Conservation (phyloP, 305 asterid species). For the Fraxinus albicans region DNA sequence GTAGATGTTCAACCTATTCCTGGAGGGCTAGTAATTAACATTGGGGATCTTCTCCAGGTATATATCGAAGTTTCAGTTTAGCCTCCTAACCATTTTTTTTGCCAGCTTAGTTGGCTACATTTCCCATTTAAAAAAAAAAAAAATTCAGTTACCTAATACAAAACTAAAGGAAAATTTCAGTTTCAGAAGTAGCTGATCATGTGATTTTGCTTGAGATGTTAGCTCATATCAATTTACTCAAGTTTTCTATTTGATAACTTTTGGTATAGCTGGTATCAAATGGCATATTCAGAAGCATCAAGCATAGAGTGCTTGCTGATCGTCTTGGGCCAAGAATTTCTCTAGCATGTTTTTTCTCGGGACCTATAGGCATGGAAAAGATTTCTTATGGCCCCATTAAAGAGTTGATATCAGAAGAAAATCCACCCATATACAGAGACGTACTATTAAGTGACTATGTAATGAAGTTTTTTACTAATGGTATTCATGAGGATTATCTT, state of each 20-base stretch:
- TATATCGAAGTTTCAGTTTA: not conserved
- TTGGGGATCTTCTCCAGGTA: conserved; percentile 14
- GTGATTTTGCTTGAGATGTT: no score
- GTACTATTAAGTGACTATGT: conserved; percentile 17
- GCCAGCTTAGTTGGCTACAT: not conserved
- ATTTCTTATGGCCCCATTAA: conserved; percentile 30
- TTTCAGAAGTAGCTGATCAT: no score
- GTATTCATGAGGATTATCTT: conserved; percentile 1
- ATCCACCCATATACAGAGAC: conserved; percentile 28
- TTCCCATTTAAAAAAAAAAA: no score
- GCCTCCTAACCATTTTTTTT: not conserved
- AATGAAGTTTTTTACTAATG: not conserved
- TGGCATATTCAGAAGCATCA: conserved; percentile 15
- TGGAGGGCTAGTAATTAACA: conserved; percentile 1
- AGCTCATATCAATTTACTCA: not conserved
- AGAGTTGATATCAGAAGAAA: conserved; percentile 32
- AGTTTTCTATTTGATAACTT: not conserved
- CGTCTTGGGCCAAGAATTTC: conserved; percentile 34
- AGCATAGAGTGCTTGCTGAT: conserved; percentile 30
- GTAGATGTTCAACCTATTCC: not conserved
- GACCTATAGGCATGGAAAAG: not conserved
- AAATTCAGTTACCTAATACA: no score
- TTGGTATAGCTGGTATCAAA: not conserved
- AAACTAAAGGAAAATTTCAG: no score
- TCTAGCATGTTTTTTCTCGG: conserved; percentile 35